Base-by-base conservation (phyloP, 208 protist genomes). In the Leishmania tarentolae region DNA sequence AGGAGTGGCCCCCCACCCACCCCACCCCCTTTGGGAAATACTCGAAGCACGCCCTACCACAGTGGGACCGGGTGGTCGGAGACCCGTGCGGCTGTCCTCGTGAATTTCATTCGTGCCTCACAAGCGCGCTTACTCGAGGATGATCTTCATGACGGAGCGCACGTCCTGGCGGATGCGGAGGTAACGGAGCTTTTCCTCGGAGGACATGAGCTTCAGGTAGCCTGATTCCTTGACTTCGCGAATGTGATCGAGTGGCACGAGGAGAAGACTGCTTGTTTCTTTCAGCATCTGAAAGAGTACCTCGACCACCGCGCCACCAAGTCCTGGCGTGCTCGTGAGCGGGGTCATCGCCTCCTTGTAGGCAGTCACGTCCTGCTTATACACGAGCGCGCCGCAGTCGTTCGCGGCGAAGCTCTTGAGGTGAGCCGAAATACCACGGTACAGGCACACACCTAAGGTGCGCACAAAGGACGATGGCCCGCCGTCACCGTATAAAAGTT, bases 291-390 rank as follows among this genome's bases (percentile, higher is more conserved):
- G 86, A 75, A 97, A 96, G 17, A 97, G 83, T 40, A 91, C 86
- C 75, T 94, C 92, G n/a, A 97, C 92, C 13, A 97, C 92, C 21
- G 91, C 92, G 2, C 91, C 91, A 56, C 91, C 93, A 44, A 96
- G 91, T 0, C 92, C 92, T n/a, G 92, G 88, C 19, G 89, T 91
- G 44, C 79, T 86, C 17, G 87, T 93, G 65, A 97, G 82, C 31
- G 94, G 94, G 15, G 69, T 73, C 92, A 97, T 93, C 21, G 90
- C 89, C 83, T 95, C 92, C 84, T 91, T 93, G 85, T 96, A 97
- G 44, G 92, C 94, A 28, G 91, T 97, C 44, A 97, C 93, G 69
- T 97, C 94, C 70, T 96, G 94, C 85, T 97, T 97, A 81, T 96
- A 97, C 44, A 97, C 85, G 53, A 97, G 78, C 46, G 91, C 91